phyloP scores from a whole-genome alignment of 176 grass and related monocot genomes.

The Puya raimondii region DNA sequence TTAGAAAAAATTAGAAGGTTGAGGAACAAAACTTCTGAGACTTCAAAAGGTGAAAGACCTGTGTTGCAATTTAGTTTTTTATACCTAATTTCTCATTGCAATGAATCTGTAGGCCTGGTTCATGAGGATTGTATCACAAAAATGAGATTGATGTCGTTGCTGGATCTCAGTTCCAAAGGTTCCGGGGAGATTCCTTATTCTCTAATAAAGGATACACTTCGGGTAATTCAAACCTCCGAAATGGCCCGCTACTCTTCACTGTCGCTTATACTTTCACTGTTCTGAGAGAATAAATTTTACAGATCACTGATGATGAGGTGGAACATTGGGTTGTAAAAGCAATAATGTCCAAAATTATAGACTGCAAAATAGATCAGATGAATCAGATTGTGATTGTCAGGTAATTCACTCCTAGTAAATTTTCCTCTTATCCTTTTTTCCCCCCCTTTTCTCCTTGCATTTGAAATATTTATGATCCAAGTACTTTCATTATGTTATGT shows the following conservation, averaged over 20 bases:
- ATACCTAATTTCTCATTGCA: background rate
- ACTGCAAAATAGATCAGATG: constrained; percentile 81
- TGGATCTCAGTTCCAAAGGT: constrained; percentile 61
- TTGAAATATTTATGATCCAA: background rate
- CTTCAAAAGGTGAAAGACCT: too few species aligned
- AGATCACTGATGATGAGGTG: constrained; percentile 89
- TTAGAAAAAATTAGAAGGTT: too few species aligned
- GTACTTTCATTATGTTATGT: constrained; percentile 4
- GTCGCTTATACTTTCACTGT: background rate
- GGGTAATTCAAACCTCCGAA: constrained; percentile 22
- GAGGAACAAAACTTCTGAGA: too few species aligned
- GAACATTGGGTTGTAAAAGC: constrained; percentile 96
- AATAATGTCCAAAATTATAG: constrained; percentile 65
- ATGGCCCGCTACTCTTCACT: background rate
- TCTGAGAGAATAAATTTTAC: constrained; percentile 1
- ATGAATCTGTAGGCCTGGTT: constrained; percentile 38
- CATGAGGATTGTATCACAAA: constrained; percentile 85
- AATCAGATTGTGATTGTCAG: constrained; percentile 62
- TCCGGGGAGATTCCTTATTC: constrained; percentile 69
- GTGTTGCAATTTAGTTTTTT: too few species aligned
- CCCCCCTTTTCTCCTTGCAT: background rate
- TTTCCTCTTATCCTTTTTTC: background rate
- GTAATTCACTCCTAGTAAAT: constrained; percentile 19
- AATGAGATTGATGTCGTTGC: constrained; percentile 80
- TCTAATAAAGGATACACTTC: constrained; percentile 63